Evolutionary conservation across 495 filamentous ascomycete species (phyloP), one percentile per base, ranked within the genome.

Genomic region (Penicillium lividum): DNA sequence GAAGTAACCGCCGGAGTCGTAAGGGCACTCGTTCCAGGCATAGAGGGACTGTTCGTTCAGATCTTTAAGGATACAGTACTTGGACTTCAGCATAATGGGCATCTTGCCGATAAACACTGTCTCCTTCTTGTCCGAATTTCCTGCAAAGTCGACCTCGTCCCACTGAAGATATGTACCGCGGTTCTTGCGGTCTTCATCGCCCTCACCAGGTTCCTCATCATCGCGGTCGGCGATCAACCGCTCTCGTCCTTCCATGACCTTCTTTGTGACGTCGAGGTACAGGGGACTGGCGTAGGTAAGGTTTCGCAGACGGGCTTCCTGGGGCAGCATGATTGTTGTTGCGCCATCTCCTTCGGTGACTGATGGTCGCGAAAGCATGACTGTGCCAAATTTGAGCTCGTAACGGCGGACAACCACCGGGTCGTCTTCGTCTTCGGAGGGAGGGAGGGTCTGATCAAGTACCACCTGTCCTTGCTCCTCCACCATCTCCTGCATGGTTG

Each of bases 1-100:
- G 72, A 99, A 99, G 64, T 99, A 99, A 56, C 94, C 94, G 49
- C 94, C 94, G 62, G 94, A 93, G 67, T 99, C 94, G 71, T 96
- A 98, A 0, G 95, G 94, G 56, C 94, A 99, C 73, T 99, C 94
- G 67, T 93, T 93, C 73, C 90, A 86, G 10, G 86, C 78, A 66
- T 93, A 96, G 1, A 98, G 80, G 16, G 87, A 84, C 52, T 90
- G 84, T 58, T 97, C 93, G 51, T 81, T 82, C 64, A 93, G 80
- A 56, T 89, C 86, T 64, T 88, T 88, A 60, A 99, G 75, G 51
- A 91, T 88, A 77, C 94, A 99, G 62, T 93, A 90, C 67, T 93
- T 89, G 3, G 91, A 95, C 76, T 97, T 96, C 54, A 98, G 82
- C 94, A 99, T 99, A 63, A 98, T 90, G 0, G 94, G 94, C 56